Evolutionary conservation across 768 basidiomycete genomes (phyloP).

Genomic region (Tulasnella sp.): DNA sequence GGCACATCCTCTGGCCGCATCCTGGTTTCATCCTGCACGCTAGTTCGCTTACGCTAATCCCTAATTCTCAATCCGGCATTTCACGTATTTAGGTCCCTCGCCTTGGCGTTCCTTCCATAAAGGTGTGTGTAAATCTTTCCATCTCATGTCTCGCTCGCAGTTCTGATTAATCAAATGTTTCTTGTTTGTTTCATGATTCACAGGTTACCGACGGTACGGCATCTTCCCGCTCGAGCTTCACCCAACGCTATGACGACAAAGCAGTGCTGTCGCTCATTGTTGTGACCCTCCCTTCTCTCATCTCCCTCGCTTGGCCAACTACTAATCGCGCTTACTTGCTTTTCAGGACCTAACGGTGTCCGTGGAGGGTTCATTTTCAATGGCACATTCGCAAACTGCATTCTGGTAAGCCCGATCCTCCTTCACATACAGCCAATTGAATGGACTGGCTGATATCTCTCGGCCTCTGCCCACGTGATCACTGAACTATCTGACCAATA

Average conservation of each 20-base stretch:
- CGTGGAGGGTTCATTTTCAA: conserved; percentile 16
- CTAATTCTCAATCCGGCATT: too few relatives aligned
- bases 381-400: conserved; percentile 62
- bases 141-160: conserved; percentile 38
- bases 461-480: too few relatives aligned
- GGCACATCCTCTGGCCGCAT: too few relatives aligned
- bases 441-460: too few relatives aligned
- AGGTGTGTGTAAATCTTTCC: conserved; percentile 61
- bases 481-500: too few relatives aligned
- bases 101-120: conserved; percentile 62
- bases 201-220: not conserved
- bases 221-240: not conserved
- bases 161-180: not conserved
- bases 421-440: too few relatives aligned
- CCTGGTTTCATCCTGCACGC: not conserved
- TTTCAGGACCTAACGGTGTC: conserved; percentile 59
- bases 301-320: not conserved
- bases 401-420: conserved; percentile 47
- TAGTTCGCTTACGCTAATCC: not conserved
- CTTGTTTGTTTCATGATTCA: not conserved
- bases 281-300: not conserved
- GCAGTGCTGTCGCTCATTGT: not conserved
- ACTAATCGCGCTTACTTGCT: not conserved
- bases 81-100: conserved; percentile 43
- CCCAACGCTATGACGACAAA: not conserved